Evolutionary conservation across 352 stramenopile species (phyloP).

Genomic region (Phytophthora cajani): DNA sequence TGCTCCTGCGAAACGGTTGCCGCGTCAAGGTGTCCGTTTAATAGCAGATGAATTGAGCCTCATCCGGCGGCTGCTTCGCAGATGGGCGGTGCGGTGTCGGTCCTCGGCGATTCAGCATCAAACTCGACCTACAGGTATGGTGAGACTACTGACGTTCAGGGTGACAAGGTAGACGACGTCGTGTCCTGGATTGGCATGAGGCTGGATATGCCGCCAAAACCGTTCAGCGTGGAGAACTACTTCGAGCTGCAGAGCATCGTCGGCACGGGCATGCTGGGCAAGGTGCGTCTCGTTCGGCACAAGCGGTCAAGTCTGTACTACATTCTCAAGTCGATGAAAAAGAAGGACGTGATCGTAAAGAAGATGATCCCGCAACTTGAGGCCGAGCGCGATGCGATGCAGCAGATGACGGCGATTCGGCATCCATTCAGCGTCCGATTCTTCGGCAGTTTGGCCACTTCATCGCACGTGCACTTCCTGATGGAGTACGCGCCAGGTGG

Average conservation of each 20-base stretch:
- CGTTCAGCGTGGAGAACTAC: constrained; percentile 59
- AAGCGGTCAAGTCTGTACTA: constrained; percentile 67
- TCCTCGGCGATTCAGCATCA: constrained; percentile 25
- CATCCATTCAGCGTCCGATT: constrained; percentile 63
- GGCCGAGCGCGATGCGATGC: constrained; percentile 57
- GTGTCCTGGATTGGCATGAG: constrained; percentile 57
- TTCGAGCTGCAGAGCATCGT: constrained; percentile 67
- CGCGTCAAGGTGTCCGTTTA: constrained; percentile 15
- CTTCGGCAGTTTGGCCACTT: constrained; percentile 71
- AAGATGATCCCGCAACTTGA: constrained; percentile 71
- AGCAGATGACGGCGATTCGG: constrained; percentile 41
- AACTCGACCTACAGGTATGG: constrained; percentile 29
- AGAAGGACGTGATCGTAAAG: constrained; percentile 59
- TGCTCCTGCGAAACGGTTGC: constrained; percentile 13
- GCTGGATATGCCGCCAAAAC: constrained; percentile 63
- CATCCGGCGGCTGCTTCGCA: constrained; percentile 7
- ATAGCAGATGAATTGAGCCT: constrained; percentile 21
- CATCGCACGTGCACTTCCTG: constrained; percentile 69
- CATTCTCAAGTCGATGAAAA: constrained; percentile 80
- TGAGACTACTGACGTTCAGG: constrained; percentile 9
- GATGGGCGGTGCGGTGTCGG: constrained; percentile 36
- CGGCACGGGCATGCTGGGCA: constrained; percentile 77
- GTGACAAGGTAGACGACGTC: constrained; percentile 12
- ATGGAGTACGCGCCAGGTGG: constrained; percentile 75
- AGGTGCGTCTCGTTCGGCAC: constrained; percentile 70